Conservation (phyloP, 331 rosid genomes). For the Phaseolus coccineus region DNA sequence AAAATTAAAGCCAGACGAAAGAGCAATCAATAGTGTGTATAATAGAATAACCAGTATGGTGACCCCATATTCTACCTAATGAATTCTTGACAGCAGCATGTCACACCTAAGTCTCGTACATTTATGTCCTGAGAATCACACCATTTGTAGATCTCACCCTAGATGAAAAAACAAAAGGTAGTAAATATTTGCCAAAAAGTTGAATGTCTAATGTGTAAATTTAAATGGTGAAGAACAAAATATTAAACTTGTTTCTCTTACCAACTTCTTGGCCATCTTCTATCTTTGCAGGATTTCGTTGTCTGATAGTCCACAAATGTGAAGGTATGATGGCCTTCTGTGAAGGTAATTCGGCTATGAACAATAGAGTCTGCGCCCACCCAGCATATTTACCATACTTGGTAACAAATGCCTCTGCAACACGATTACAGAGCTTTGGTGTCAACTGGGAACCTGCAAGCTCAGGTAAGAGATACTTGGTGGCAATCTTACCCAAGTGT, state of each 20-base stretch:
- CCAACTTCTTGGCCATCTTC: conserved; percentile 42
- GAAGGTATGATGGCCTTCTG: conserved; percentile 73
- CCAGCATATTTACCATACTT: conserved; percentile 95
- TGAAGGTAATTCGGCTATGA: conserved; percentile 92
- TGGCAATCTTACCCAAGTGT: conserved; percentile 82
- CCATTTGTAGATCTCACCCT: conserved; percentile 23
- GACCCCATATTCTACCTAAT: conserved; percentile 7
- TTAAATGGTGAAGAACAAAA: conserved; percentile 23
- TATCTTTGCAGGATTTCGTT: conserved; percentile 51
- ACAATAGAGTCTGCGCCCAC: conserved; percentile 95
- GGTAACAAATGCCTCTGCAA: conserved; percentile 87
- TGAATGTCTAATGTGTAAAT: conserved; percentile 7
- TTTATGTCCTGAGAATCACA: conserved; percentile 32
- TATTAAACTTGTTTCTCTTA: conserved; percentile 38
- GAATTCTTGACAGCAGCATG: conserved; percentile 30
- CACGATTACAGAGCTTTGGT: conserved; percentile 73
- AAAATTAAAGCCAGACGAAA: conserved; percentile 8
- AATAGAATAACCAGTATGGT: conserved; percentile 42
- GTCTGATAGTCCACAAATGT: conserved; percentile 54
- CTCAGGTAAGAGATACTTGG: conserved; percentile 86
- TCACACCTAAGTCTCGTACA: conserved; percentile 14
- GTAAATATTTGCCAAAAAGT: conserved; percentile 26
- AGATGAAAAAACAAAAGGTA: conserved; percentile 10
- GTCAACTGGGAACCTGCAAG: conserved; percentile 91
- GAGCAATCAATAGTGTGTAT: conserved; percentile 19